Base-by-base conservation (phyloP, 495 filamentous ascomycete genomes). In the Tuber aestivum region DNA sequence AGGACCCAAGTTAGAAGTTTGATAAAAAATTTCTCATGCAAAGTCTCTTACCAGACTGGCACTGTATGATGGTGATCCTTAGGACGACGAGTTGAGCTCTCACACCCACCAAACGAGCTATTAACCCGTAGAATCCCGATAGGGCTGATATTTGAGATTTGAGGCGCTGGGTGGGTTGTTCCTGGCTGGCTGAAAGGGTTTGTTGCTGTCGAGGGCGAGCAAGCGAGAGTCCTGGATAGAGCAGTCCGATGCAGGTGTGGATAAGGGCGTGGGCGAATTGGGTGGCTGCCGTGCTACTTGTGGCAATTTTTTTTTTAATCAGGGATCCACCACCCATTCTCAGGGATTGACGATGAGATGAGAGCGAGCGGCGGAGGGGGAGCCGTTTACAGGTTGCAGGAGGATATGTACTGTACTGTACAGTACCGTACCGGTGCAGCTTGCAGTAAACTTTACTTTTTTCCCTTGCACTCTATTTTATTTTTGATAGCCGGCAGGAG, bases 71-170 rank as follows among this genome's bases (percentile, higher is more conserved):
- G 23, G 23, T n/a, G 9, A 50, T 50, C 48, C 23, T n/a, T 8
- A n/a, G 3, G 23, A 10, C 23, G 2, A 50, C 48, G 48, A 12
- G 21, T 50, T 9, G 48, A 50, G 48, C 48, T 50, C 23, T 50
- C 48, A 50, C 45, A 50, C 45, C 45, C 45, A n/a, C 48, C 48
- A 50, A 50, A 50, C 48, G 23, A 50, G 48, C 48, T 9, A 50
- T 50, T n/a, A 10, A 50, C 32, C 95, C 95, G 4, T 99, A 95
- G 95, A 61, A 61, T 61, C 12, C 50, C 50, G 50, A 61, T 61
- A 61, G 50, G 50, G 50, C 50, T 61, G 50, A 61, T 32, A 61
- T 32, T 61, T 61, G 50, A 61, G n/a, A 61, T 61, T 61, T 61
- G 50, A 61, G n/a, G 50, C 50, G 50, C 50, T 61, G 27, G 50